A percentile compares a stretch with the other conserved stretches of the same genome.
Conservation (phyloP, 495 filamentous ascomycete species). For the Penicillium coprophilum region DNA sequence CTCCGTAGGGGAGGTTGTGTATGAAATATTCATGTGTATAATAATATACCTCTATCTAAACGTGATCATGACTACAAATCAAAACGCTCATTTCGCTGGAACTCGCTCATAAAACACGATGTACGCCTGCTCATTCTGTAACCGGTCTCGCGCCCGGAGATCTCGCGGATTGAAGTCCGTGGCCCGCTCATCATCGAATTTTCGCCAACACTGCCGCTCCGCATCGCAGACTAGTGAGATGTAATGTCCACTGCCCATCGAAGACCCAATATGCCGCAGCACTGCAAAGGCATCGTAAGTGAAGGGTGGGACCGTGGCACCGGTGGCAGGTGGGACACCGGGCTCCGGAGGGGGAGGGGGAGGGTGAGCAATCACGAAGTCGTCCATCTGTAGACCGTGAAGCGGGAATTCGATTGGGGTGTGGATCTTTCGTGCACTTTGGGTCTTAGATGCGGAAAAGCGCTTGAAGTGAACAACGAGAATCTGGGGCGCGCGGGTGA, state of each 20-base stretch:
- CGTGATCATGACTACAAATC: constrained; percentile 16
- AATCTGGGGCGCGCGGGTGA: constrained; percentile 68
- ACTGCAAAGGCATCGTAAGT: constrained; percentile 73
- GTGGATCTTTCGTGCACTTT: constrained; percentile 63
- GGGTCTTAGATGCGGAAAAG: constrained; percentile 58
- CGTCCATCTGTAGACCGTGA: constrained; percentile 60
- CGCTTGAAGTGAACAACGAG: constrained; percentile 77
- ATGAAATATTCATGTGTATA: constrained; percentile 4
- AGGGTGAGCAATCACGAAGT: constrained; percentile 51
- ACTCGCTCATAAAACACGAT: constrained; percentile 65
- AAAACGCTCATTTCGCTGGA: constrained; percentile 46
- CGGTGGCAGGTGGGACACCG: constrained; percentile 16
- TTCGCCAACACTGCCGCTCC: constrained; percentile 60
- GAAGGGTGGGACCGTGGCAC: constrained; percentile 61
- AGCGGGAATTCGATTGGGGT: constrained; percentile 69
- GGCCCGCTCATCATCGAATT: constrained; percentile 63
- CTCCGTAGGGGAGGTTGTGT: too few species aligned
- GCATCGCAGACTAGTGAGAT: constrained; percentile 63
- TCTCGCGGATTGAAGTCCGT: constrained; percentile 58
- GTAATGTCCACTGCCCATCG: constrained; percentile 68
- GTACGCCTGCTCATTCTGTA: constrained; percentile 66
- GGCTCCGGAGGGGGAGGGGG: constrained; percentile 31
- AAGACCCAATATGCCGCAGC: constrained; percentile 63
- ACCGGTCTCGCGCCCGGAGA: constrained; percentile 42
- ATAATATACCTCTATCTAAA: constrained; percentile 10